phyloP scores from a whole-genome alignment of 164 flowering plant genomes.

The Paratinospora sagittata region DNA sequence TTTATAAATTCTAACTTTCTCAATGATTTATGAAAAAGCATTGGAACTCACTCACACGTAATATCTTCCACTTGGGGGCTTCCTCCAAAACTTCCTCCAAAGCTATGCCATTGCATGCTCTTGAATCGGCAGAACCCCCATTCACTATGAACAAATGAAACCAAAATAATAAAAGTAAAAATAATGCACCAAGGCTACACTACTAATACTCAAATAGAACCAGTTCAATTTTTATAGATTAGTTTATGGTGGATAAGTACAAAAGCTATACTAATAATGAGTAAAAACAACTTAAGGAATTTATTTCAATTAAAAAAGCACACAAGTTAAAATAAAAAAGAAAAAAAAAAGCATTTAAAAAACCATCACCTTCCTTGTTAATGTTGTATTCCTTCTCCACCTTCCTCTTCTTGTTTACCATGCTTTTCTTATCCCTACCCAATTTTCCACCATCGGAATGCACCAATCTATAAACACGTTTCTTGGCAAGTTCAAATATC shows the following conservation, averaged over 20 bases:
- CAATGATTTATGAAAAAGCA: conserved; percentile 9
- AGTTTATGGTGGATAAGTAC: neutral
- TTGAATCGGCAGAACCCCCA: conserved; percentile 28
- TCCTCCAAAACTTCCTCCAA: conserved; percentile 85
- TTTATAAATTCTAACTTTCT: neutral
- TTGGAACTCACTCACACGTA: conserved; percentile 87
- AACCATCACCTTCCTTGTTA: conserved; percentile 39
- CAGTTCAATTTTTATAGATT: neutral
- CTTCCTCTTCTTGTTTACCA: conserved; percentile 56
- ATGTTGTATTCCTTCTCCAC: conserved; percentile 22
- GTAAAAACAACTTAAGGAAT: neutral
- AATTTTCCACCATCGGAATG: conserved; percentile 44
- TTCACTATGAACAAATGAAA: conserved; percentile 17
- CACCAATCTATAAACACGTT: conserved; percentile 69
- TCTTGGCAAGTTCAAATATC: conserved; percentile 93
- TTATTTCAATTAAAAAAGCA: neutral
- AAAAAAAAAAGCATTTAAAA: neutral
- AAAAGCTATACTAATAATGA: neutral
- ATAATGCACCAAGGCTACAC: neutral
- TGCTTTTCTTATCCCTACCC: conserved; percentile 28
- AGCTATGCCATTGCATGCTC: conserved; percentile 27
- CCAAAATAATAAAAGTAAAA: neutral
- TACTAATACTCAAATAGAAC: neutral
- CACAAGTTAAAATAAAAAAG: no score
- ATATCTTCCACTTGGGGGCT: conserved; percentile 97